Evolutionary conservation across 257 asterid species (phyloP).

Genomic region (Solanum pinnatisectum): DNA sequence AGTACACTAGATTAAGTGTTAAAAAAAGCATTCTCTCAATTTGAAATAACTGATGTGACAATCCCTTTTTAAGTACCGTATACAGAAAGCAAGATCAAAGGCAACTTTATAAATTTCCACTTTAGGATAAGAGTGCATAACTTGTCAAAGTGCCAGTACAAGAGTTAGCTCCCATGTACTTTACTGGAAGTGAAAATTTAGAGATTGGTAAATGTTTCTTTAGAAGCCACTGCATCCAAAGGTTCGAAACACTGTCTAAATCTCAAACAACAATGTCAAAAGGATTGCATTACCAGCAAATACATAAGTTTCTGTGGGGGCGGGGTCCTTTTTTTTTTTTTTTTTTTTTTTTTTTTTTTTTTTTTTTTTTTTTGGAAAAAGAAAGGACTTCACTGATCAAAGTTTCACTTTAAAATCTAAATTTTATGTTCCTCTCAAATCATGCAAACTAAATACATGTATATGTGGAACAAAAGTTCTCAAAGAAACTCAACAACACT

Average conservation of each 20-base stretch:
- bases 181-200: not conserved
- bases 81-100: not conserved
- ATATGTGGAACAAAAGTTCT: not conserved
- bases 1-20: not conserved
- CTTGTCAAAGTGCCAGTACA: not conserved
- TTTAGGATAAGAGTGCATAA: not conserved
- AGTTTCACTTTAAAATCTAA: not conserved
- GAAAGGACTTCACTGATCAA: not conserved
- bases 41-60: not conserved
- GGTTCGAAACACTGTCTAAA: not conserved
- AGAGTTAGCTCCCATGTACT: not conserved
- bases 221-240: not conserved
- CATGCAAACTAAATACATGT: not conserved
- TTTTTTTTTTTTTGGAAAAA: not conserved
- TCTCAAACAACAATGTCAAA: not conserved
- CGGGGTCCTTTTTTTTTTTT: no score
- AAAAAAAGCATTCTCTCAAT: not conserved
- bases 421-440: not conserved
- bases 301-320: not conserved
- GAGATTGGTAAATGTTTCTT: not conserved
- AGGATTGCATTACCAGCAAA: not conserved
- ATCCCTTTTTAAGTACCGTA: not conserved
- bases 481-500: conserved; percentile 9
- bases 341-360: not conserved
- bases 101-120: not conserved